Evolutionary conservation across 2,329 filamentous ascomycete species (phyloP), one percentile per base, ranked within the genome.

Genomic region (Colletotrichum gloeosporioides): DNA sequence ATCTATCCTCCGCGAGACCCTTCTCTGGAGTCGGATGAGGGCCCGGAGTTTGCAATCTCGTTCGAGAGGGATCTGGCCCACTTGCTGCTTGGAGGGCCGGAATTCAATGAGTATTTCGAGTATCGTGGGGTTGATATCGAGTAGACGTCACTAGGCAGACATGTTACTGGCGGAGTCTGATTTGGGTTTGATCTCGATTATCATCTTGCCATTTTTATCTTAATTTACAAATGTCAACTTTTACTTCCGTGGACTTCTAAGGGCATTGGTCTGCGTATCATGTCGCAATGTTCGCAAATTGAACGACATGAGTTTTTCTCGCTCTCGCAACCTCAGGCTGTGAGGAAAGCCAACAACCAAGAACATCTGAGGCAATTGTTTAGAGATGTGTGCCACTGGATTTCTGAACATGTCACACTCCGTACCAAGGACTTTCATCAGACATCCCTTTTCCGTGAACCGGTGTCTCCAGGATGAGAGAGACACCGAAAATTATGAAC

Each of bases 31-130:
- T 80, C 81, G 1, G 84, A 87, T 53, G 84, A 87, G 69, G 85
- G 85, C 0, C 79, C 76, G 1, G 84, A 85, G 78, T 82, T 87
- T 71, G 77, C 80, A 2, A 80, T 87, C n/a, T 79, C 79, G 1
- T 84, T 83, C 25, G 85, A 87, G 80, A 84, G 82, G 78, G 80
- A 80, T 3, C 61, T 86, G 6, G 80, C 80, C 2, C 39, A 82
- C 34, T 70, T 57, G 6, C 66, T 87, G 22, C 79, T 86, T 3
- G 73, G 82, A 8, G 84, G 87, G 69, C 34, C 62, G 13, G 80
- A 85, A 67, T 85, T 82, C 83, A 83, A 76, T 39, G 70, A 79
- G 72, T 87, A 82, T 36, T 86, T 86, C 75, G 84, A 86, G 73
- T 86, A 82, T 61, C 78, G 85, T 34, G 85, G 84, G 0, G 77